A percentile compares a stretch with the other conserved stretches of the same genome.
Evolutionary conservation across 306 rosid species (phyloP).

Genomic region (Adenanthera pavonina): DNA sequence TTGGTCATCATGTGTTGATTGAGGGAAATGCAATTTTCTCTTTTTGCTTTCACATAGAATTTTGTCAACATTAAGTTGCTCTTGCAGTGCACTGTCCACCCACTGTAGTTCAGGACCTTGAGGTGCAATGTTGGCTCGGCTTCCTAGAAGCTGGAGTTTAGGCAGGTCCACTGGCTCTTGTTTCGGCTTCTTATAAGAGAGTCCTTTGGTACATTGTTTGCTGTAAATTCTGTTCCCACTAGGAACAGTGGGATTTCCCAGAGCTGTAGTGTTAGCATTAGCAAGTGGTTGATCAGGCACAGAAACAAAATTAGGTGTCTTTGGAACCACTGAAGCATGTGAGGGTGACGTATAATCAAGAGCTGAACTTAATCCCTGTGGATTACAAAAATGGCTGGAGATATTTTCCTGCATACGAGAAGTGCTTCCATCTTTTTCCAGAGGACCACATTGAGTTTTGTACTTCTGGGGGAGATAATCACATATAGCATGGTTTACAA

Average conservation of each 20-base stretch:
- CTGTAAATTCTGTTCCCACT: conserved; percentile 15
- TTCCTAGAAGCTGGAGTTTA: conserved; percentile 31
- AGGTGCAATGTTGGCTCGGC: conserved; percentile 27
- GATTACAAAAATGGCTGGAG: conserved; percentile 17
- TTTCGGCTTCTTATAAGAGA: conserved; percentile 40
- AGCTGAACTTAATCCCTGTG: conserved; percentile 11
- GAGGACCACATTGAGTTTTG: conserved; percentile 25
- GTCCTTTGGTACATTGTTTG: conserved; percentile 22
- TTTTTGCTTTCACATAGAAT: conserved; percentile 23
- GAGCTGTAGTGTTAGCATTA: conserved; percentile 1
- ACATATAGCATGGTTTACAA: background rate
- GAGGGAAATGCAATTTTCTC: conserved; percentile 27
- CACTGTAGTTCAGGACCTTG: conserved; percentile 34
- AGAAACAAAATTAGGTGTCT: conserved; percentile 11
- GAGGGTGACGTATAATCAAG: conserved; percentile 10
- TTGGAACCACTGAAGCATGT: background rate
- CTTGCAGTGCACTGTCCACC: conserved; percentile 16
- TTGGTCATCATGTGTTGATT: conserved; percentile 9
- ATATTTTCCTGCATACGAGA: conserved; percentile 1
- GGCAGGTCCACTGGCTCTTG: conserved; percentile 37
- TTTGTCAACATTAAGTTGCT: conserved; percentile 29
- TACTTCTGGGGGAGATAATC: conserved; percentile 35
- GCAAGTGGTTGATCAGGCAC: conserved; percentile 6
- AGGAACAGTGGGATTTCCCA: background rate
- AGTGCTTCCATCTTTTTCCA: conserved; percentile 20